These are phyloP conservation scores for Postia placenta DNA, from an alignment of 768 basidiomycete genomes.

Conservation along the genomic window DNA sequence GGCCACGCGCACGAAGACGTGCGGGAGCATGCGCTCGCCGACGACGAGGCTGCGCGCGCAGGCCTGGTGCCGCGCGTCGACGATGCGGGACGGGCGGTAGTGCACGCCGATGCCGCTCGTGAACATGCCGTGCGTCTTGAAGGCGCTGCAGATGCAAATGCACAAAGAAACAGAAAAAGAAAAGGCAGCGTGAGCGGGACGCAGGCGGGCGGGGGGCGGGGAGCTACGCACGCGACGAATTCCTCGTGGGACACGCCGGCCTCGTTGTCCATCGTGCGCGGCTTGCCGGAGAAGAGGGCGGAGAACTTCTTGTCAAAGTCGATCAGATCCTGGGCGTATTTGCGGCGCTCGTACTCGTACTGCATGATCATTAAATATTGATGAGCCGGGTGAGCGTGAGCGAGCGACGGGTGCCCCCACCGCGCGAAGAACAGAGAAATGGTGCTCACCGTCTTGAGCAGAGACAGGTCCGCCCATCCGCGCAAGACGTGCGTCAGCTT, in stretches of 20 bases:
- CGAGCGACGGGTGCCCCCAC: too few relatives aligned
- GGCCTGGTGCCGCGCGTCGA: slow-evolving; percentile 29
- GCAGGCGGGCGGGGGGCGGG: neutral
- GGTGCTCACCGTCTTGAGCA: slow-evolving; percentile 40
- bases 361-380: slow-evolving; percentile 11
- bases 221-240: slow-evolving; percentile 36
- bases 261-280: slow-evolving; percentile 29
- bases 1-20: slow-evolving; percentile 39
- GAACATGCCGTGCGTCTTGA: slow-evolving; percentile 41
- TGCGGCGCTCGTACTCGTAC: slow-evolving; percentile 50
- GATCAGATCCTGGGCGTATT: slow-evolving; percentile 50
- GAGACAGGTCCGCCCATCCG: slow-evolving; percentile 38
- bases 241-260: slow-evolving; percentile 45
- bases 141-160: slow-evolving; percentile 26
- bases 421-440: neutral
- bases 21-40: slow-evolving; percentile 47
- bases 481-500: slow-evolving; percentile 45
- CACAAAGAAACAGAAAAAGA: neutral
- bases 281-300: slow-evolving; percentile 49
- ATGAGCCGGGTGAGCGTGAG: neutral
- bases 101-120: slow-evolving; percentile 45
- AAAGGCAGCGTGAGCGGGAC: neutral
- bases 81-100: slow-evolving; percentile 36
- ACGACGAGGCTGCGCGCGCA: slow-evolving; percentile 34
- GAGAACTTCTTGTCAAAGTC: slow-evolving; percentile 47